Percentiles rank a stretch among this genome's conserved stretches.
phyloP scores from a whole-genome alignment of 139 green algal genomes.

The Micractinium sp. region DNA sequence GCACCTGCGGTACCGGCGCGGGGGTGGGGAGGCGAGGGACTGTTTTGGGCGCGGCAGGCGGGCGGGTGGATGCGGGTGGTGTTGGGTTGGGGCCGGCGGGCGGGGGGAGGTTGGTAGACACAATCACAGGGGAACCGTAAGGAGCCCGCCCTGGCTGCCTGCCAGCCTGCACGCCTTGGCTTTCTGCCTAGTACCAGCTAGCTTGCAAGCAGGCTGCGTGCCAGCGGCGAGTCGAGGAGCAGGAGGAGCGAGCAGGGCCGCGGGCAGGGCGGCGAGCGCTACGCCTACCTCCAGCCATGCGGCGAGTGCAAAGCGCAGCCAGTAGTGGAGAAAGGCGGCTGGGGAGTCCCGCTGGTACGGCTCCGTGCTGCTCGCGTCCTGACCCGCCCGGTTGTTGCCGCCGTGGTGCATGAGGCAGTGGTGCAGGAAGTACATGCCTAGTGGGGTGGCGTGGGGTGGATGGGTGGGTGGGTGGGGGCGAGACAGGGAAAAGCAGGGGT shows the following conservation, averaged over 20 bases:
- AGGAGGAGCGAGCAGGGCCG: too few relatives aligned
- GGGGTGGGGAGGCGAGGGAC: not conserved
- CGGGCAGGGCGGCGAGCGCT: not conserved
- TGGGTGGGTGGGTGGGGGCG: too few relatives aligned
- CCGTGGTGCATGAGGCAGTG: conserved; percentile 92
- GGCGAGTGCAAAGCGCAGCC: conserved; percentile 65
- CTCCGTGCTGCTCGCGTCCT: conserved; percentile 85
- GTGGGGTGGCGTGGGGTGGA: not conserved
- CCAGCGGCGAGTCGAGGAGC: too few relatives aligned
- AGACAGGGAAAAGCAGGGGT: not conserved
- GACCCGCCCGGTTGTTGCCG: conserved; percentile 44
- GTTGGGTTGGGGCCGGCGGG: too few relatives aligned
- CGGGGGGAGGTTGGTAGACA: too few relatives aligned
- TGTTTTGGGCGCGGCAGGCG: not conserved
- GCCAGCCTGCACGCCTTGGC: too few relatives aligned
- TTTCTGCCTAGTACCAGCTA: too few relatives aligned
- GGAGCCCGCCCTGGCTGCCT: too few relatives aligned
- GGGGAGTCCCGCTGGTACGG: conserved; percentile 78
- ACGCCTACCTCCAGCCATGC: conserved; percentile 65
- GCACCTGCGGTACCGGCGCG: conserved; percentile 40
- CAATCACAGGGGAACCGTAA: too few relatives aligned
- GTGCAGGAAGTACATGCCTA: conserved; percentile 82
- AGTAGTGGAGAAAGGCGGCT: conserved; percentile 81
- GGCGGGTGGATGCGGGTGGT: too few relatives aligned
- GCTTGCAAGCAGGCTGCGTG: not conserved